Base-by-base conservation (phyloP, 306 rosid genomes). In the Parietaria judaica region DNA sequence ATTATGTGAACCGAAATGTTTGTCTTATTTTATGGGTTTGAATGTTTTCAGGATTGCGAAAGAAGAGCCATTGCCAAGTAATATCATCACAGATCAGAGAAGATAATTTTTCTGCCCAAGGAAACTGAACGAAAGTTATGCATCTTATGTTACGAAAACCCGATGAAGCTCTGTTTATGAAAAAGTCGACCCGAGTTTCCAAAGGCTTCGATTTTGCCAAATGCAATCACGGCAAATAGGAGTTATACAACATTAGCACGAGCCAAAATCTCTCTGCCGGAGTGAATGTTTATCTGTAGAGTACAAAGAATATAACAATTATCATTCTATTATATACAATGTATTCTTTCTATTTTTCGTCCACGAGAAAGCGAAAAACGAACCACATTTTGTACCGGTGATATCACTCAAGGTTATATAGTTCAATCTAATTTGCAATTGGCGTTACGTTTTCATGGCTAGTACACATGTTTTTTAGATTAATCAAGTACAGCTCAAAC, bases 1-100 rank as follows among this genome's bases (percentile, higher is more conserved):
- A 15, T 3, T 5, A 8, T 57, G 38, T 41, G 3, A 23, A 23
- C 31, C 31, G 37, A 5, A 41, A 41, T 15, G 31, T 17, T 34
- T 41, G 34, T 11, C 6, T 23, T 6, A 44, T 60, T 23, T 6
- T 45, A 12, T 54, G 43, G 48, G 16, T 58, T 53, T 23, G 15
- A 16, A 13, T 37, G 14, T 47, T 23, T 44, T 51, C 86, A 92
- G 96, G 96, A 92, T 54, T 92, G 95, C 16, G 98, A 92, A 73
- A 83, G 98, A 76, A 83, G 98, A 77, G 68, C 82, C 78, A 88
- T 88, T 61, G 94, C 98, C 11, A 92, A 92, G 77, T 78, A 88
- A 70, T 92, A 81, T 72, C 98, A 68, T 52, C 98, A 92, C 79
- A 88, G 98, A 66, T 44, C 75, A 43, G 83, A 91, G 76, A 92